Base-by-base conservation (phyloP, 108 stramenopile species). In the Chaetoceros tenuissimus region DNA sequence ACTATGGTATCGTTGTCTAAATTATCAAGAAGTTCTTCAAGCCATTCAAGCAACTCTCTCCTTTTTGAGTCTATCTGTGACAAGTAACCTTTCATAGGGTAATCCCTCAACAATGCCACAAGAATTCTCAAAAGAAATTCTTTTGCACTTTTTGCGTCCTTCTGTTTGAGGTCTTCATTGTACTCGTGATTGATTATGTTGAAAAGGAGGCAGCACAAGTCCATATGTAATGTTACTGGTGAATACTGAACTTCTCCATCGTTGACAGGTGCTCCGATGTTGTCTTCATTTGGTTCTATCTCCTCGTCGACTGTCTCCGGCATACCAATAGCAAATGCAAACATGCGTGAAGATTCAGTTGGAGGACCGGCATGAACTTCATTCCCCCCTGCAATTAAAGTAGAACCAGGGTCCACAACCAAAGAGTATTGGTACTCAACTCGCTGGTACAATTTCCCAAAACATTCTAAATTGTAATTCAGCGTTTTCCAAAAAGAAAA, bases 351-450 rank as follows among this genome's bases (percentile, higher is more conserved):
- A 20, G 51, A 55, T 1, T 20, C 47, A 0, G 74, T 63, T 0
- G 76, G 74, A 23, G 82, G 82, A 28, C 82, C 82, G 1, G 79
- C 82, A 65, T 84, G 82, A n/a, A 84, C 67, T 54, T 84, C 77
- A 65, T 84, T 84, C 0, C 79, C 79, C 27, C 77, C 77, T 17
- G 79, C 82, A n/a, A 80, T 22, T 29, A 84, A 66, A 0, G 74
- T 67, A 16, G 77, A 64, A 10, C 82, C 82, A 17, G 82, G 78
- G 28, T 67, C 70, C 7, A 53, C 30, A 24, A 48, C 10, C 31
- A 67, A 53, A n/a, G 63, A 52, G 28, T 62, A 31, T 43, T 57
- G 50, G 24, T 50, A 46, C 1, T 48, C 21, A 0, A 84, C 77
- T 1, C 66, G 72, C 51, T 74, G 78, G 51, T 81, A 84, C 8